Evolutionary conservation across 305 asterid species (phyloP).

Genomic region (Salvia sclarea): DNA sequence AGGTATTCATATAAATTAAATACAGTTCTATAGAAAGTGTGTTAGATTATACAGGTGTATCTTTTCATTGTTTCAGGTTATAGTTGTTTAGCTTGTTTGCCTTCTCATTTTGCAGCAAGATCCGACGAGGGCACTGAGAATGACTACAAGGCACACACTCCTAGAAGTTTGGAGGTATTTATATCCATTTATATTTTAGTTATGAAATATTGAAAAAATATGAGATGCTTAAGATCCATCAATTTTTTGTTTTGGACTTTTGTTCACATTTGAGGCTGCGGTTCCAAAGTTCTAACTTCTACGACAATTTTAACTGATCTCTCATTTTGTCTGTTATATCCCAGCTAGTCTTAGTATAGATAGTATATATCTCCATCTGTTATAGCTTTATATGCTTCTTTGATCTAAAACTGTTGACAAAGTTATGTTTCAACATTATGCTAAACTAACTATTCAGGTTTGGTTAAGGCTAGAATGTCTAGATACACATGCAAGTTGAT

Average conservation of each 20-base stretch:
- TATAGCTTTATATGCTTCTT: not conserved
- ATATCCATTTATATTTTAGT: constrained; percentile 5
- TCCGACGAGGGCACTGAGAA: constrained; percentile 72
- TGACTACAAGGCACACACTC: constrained; percentile 86
- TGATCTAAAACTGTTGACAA: not conserved
- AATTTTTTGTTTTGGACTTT: not conserved
- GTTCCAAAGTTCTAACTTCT: not conserved
- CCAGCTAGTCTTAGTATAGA: not conserved
- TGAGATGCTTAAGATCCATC: not conserved
- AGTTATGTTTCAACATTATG: not conserved
- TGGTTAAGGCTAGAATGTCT: not conserved
- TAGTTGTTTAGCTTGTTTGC: constrained; percentile 16
- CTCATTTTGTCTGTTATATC: not conserved
- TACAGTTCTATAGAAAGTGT: not conserved
- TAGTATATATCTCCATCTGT: not conserved
- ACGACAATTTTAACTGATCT: not conserved
- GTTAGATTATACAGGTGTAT: not conserved
- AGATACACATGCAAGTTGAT: not conserved
- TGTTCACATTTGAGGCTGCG: not conserved
- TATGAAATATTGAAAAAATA: not conserved
- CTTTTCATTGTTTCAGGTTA: constrained; percentile 5
- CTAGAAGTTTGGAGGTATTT: constrained; percentile 86
- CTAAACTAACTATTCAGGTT: not conserved
- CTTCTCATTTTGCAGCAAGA: constrained; percentile 56
- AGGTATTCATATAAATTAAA: constrained; percentile 49